These are phyloP conservation scores for Begonia loranthoides DNA, from an alignment of 306 rosid genomes.

Conservation along the genomic window DNA sequence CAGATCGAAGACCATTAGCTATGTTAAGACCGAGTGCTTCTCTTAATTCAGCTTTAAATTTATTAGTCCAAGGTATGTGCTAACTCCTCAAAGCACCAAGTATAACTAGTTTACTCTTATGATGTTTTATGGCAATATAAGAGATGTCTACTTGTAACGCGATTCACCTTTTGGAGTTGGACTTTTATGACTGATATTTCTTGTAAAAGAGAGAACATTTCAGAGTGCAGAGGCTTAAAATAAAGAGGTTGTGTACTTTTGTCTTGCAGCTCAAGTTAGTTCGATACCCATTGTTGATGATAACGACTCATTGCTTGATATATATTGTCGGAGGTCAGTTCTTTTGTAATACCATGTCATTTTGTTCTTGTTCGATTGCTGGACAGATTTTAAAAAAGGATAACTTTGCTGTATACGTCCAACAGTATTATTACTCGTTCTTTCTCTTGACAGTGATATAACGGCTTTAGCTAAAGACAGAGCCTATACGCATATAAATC, in stretches of 20 bases:
- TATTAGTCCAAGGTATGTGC: conserved; percentile 63
- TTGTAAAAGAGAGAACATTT: too few species aligned
- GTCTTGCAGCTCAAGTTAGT: conserved; percentile 82
- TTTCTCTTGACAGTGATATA: conserved; percentile 46
- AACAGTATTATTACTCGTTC: background rate
- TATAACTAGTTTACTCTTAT: too few species aligned
- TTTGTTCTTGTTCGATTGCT: too few species aligned
- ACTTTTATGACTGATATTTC: too few species aligned
- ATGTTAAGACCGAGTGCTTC: conserved; percentile 64
- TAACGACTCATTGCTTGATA: conserved; percentile 74
- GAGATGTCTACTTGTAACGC: too few species aligned
- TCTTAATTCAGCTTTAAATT: conserved; percentile 48
- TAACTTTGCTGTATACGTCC: background rate
- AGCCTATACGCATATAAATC: conserved; percentile 58
- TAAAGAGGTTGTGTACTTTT: background rate
- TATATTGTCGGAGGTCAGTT: conserved; percentile 18
- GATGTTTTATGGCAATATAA: too few species aligned
- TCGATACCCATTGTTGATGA: conserved; percentile 95
- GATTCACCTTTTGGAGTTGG: too few species aligned
- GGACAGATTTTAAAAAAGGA: too few species aligned
- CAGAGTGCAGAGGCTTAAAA: too few species aligned
- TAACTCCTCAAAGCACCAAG: too few species aligned
- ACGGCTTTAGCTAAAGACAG: conserved; percentile 84
- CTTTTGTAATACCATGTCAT: background rate
- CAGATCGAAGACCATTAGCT: conserved; percentile 49